A percentile compares a stretch with the other conserved stretches of the same genome.
These are phyloP conservation scores for Podaxis sp. DNA, from an alignment of 768 basidiomycete genomes.

Conservation along the genomic window DNA sequence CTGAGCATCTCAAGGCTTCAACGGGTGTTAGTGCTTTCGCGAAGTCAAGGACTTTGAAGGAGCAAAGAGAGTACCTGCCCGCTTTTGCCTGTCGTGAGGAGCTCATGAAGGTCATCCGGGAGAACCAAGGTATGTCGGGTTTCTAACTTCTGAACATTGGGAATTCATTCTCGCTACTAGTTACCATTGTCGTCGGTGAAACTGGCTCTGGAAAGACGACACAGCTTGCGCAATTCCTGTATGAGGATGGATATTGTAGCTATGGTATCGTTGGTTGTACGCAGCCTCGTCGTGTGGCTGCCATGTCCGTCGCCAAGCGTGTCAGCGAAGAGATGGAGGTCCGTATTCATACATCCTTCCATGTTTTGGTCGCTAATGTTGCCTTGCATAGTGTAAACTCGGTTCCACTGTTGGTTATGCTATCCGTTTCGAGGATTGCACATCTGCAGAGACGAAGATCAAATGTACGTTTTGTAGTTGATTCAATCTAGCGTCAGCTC, in stretches of 20 bases:
- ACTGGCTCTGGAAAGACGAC: constrained; percentile 99
- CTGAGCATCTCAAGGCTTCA: constrained; percentile 82
- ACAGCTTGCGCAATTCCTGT: constrained; percentile 90
- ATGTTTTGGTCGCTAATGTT: not conserved
- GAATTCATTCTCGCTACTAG: constrained; percentile 33
- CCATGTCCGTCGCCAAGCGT: constrained; percentile 99
- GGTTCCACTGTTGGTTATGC: constrained; percentile 93
- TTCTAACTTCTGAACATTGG: not conserved
- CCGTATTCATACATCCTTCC: constrained; percentile 17
- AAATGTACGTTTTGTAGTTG: constrained; percentile 58
- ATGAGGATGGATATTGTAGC: constrained; percentile 93
- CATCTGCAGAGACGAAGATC: constrained; percentile 89
- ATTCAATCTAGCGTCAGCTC: constrained; percentile 4
- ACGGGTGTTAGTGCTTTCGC: constrained; percentile 81
- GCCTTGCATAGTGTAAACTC: constrained; percentile 66
- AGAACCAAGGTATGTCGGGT: constrained; percentile 79
- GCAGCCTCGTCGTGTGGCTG: constrained; percentile 96
- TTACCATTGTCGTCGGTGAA: constrained; percentile 95
- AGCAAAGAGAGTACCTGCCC: constrained; percentile 95
- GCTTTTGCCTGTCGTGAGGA: constrained; percentile 98
- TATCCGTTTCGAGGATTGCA: constrained; percentile 98
- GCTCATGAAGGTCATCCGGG: constrained; percentile 79
- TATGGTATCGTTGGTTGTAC: constrained; percentile 95
- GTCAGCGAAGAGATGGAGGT: constrained; percentile 99
- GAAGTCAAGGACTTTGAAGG: constrained; percentile 76